Conservation (phyloP, 83 land plant genomes). For the Picea abies region DNA sequence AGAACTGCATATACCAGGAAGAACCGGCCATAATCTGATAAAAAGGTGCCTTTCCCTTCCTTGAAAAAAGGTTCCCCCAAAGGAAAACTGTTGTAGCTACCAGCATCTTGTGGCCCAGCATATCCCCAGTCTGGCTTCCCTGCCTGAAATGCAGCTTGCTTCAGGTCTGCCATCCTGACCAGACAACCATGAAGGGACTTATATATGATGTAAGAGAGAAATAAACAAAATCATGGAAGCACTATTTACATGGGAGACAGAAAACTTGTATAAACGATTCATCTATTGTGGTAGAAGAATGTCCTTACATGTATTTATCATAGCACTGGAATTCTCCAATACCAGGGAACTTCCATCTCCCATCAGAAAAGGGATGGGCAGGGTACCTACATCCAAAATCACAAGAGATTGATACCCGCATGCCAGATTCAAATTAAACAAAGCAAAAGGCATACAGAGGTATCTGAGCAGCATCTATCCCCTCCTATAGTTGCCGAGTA, state of each 20-base stretch:
- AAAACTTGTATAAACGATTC: conserved; percentile 1
- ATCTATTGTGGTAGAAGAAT: conserved; percentile 11
- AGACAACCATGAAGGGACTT: conserved; percentile 17
- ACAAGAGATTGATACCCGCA: background rate
- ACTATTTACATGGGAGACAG: too few species aligned
- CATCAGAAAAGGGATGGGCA: conserved; percentile 44
- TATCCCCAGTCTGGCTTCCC: conserved; percentile 51
- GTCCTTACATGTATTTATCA: conserved; percentile 43
- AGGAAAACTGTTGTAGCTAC: conserved; percentile 42
- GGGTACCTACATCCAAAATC: conserved; percentile 40
- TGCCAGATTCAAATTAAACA: background rate
- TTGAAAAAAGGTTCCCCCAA: conserved; percentile 38
- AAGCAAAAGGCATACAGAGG: background rate
- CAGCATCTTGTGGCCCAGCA: conserved; percentile 40
- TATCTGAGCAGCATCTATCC: background rate
- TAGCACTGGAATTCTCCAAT: conserved; percentile 66
- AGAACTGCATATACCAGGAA: conserved; percentile 30
- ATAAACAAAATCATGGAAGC: background rate
- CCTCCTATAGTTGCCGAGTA: background rate
- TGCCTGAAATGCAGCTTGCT: conserved; percentile 28
- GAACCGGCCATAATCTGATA: conserved; percentile 44
- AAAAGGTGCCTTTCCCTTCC: conserved; percentile 27
- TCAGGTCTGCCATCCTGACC: conserved; percentile 45
- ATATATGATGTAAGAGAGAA: background rate
- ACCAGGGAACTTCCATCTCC: conserved; percentile 56